phyloP scores from a whole-genome alignment of 129 eudicot genomes.

The Artemisia argyi region DNA sequence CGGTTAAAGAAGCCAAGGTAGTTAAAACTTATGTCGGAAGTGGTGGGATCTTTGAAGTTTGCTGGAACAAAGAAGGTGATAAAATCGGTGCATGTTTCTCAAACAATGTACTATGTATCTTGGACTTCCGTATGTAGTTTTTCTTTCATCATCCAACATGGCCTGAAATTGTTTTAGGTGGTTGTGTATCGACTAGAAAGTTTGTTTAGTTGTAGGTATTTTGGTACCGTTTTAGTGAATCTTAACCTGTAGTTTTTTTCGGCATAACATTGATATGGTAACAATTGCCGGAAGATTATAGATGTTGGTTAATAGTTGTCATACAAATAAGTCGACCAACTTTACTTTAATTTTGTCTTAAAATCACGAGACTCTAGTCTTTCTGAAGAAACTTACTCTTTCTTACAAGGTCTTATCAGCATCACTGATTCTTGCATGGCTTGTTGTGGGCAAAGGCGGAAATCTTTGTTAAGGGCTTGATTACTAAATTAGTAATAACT shows the following conservation, averaged over 20 bases:
- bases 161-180: constrained; percentile 7
- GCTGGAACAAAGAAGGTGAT: constrained; percentile 96
- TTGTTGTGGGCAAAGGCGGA: too few relatives aligned
- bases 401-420: too few relatives aligned
- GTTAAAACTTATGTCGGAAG: constrained; percentile 73
- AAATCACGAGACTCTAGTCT: too few relatives aligned
- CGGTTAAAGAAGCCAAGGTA: constrained; percentile 76
- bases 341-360: neutral
- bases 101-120: constrained; percentile 64
- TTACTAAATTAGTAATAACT: too few relatives aligned
- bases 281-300: constrained; percentile 22
- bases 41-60: constrained; percentile 90
- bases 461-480: too few relatives aligned
- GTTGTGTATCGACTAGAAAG: constrained; percentile 17
- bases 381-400: too few relatives aligned
- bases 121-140: constrained; percentile 78
- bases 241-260: constrained; percentile 24
- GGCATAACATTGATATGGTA: constrained; percentile 12
- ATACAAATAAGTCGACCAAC: neutral
- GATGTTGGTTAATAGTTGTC: constrained; percentile 16
- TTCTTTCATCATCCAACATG: neutral
- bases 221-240: constrained; percentile 25
- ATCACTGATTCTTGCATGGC: too few relatives aligned
- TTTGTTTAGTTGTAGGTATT: constrained; percentile 31
- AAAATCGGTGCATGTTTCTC: constrained; percentile 85